These are phyloP conservation scores for Moelleriella libera DNA, from an alignment of 2,329 filamentous ascomycete species.

Conservation along the genomic window DNA sequence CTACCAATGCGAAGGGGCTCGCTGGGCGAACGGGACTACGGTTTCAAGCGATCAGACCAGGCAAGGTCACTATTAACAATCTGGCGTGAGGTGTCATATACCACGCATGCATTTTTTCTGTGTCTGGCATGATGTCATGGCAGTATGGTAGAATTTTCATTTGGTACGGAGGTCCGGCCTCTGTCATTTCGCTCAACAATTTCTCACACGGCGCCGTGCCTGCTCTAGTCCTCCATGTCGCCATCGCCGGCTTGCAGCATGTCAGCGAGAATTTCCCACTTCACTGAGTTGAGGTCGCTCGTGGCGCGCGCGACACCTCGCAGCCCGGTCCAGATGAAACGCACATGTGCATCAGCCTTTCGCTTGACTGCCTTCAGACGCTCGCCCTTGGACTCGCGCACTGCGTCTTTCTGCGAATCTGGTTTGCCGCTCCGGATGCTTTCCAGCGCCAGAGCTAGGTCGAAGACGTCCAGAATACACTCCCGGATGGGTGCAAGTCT, in stretches of 20 bases:
- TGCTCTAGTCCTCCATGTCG: constrained; percentile 1
- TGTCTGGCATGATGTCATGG: too few relatives aligned
- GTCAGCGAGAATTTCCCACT: constrained; percentile 74
- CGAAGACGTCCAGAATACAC: constrained; percentile 60
- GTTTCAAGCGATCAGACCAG: too few relatives aligned
- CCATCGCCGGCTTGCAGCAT: constrained; percentile 46
- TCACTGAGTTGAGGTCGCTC: constrained; percentile 40
- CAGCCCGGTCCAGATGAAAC: constrained; percentile 60
- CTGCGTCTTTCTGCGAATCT: constrained; percentile 11
- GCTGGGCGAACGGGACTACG: too few relatives aligned
- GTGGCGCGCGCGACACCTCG: constrained; percentile 63
- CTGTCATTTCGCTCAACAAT: not conserved
- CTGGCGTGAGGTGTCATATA: too few relatives aligned
- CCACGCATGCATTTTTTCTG: too few relatives aligned
- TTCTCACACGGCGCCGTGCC: not conserved
- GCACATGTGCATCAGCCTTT: constrained; percentile 50
- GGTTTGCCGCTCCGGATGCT: constrained; percentile 30
- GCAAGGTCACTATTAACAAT: too few relatives aligned
- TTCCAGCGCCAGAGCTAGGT: constrained; percentile 58
- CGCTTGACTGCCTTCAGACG: constrained; percentile 41
- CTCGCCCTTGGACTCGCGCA: constrained; percentile 30
- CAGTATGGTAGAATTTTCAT: too few relatives aligned
- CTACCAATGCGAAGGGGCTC: too few relatives aligned
- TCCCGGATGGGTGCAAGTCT: constrained; percentile 58
- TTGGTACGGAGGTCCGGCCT: too few relatives aligned